phyloP scores from a whole-genome alignment of 345 rosid genomes.

The Eucalyptus dawsonii region DNA sequence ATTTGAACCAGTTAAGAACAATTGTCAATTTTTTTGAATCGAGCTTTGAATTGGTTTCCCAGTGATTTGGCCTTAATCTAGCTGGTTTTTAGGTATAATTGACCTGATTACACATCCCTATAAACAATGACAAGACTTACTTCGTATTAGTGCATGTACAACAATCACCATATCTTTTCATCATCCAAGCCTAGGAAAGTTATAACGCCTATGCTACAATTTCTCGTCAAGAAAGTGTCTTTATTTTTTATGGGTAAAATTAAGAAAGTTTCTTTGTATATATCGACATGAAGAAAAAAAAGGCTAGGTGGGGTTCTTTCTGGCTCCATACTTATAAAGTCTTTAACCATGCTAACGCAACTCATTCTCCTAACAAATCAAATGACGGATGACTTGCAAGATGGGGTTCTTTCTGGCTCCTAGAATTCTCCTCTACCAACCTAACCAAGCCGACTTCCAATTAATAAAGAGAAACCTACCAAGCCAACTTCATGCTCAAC shows the following conservation, averaged over 20 bases:
- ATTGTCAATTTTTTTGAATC: neutral
- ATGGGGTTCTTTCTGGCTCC: neutral
- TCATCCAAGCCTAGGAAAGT: neutral
- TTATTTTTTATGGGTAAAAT: neutral
- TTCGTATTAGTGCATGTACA: neutral
- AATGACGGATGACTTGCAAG: neutral
- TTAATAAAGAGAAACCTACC: neutral
- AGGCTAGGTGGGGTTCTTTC: too few species aligned
- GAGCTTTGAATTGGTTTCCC: neutral
- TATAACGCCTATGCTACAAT: rapidly evolving
- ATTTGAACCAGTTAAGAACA: neutral
- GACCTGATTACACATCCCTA: rapidly evolving
- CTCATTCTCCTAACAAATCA: neutral
- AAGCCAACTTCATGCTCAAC: neutral
- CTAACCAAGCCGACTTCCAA: neutral
- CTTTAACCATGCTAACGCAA: neutral
- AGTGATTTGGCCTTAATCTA: neutral
- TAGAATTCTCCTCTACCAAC: neutral
- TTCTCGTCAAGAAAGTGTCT: neutral
- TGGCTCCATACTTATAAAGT: neutral
- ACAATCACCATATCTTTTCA: neutral
- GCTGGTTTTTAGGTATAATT: neutral
- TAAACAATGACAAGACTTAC: neutral
- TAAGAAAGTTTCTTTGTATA: neutral
- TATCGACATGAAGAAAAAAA: neutral